Base-by-base conservation (phyloP, 495 filamentous ascomycete species). In the Penicillium subrubescens region DNA sequence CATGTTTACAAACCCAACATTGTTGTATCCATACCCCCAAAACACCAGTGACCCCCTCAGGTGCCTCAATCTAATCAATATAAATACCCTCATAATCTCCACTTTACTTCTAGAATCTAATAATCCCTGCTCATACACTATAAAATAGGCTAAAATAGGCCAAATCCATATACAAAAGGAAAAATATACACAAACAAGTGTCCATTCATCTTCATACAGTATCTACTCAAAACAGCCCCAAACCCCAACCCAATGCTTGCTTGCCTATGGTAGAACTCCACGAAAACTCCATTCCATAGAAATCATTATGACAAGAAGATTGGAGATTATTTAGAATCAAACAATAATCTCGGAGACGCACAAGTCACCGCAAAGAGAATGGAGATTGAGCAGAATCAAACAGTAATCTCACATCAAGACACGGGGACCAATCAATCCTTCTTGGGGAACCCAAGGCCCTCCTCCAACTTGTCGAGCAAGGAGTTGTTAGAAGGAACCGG, bases 391-490 rank as follows among this genome's bases (percentile, higher is more conserved):
- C 5, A 41, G 14, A 41, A 41, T 41, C 37, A 17, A 3, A 41
- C 37, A 41, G 5, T 5, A 17, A 41, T 41, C 12, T 41, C 37
- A 41, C 3, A 17, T 7, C 31, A 33, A 33, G 31, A 33, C 31
- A 33, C 8, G 31, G 5, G 2, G 8, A 33, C 8, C 31, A 33
- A 33, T 33, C 31, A 33, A 7, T 5, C 5, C 8, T 33, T 33
- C 5, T 33, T 33, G 31, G 31, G 31, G 8, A 66, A n/a, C 11
- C 64, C 64, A 21, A 70, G 64, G 2, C 67, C 67, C 4, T 66
- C 64, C 41, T 70, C 67, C 27, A 70, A 44, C 3, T 58, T 64
- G 37, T 70, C 67, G 2, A 70, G 43, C 5, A 70, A 23, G 14
- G 67, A 66, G 37, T 70, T 70, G 7, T 12, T 19, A 0, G 66